Conservation (phyloP, 495 filamentous ascomycete species). For the Elaphomyces granulatus region DNA sequence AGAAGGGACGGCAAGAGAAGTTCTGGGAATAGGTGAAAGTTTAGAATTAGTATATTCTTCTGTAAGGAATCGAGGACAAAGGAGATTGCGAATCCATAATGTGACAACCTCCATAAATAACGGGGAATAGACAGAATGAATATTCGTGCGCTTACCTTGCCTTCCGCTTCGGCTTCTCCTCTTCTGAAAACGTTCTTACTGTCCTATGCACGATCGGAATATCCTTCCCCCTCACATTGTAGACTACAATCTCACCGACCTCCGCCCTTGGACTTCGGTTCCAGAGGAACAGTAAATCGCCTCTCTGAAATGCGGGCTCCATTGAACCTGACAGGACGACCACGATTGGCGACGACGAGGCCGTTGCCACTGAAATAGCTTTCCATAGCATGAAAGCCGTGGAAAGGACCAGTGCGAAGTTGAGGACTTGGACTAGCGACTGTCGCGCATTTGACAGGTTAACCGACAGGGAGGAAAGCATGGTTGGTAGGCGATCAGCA, state of each 20-base stretch:
- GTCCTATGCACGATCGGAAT: constrained; percentile 91
- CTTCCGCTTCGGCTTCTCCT: constrained; percentile 19
- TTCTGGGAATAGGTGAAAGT: neutral
- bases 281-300: constrained; percentile 88
- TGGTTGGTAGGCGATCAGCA: too few relatives aligned
- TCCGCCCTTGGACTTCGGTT: constrained; percentile 57
- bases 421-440: constrained; percentile 75
- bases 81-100: too few relatives aligned
- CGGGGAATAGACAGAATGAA: too few relatives aligned
- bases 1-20: too few relatives aligned
- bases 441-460: constrained; percentile 63
- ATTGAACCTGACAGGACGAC: constrained; percentile 90
- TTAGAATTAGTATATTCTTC: neutral
- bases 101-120: neutral
- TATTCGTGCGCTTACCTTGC: neutral
- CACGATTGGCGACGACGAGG: constrained; percentile 86
- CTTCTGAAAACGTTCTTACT: constrained; percentile 52
- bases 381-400: constrained; percentile 99
- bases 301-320: constrained; percentile 95
- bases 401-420: constrained; percentile 86
- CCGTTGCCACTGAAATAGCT: constrained; percentile 69
- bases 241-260: constrained; percentile 85
- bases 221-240: constrained; percentile 71
- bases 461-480: constrained; percentile 54
- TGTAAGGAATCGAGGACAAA: neutral